Percentiles rank a stretch among this genome's conserved stretches.
Evolutionary conservation across 2,329 filamentous ascomycete species (phyloP).

Genomic region (Phyllosticta ampelicida): DNA sequence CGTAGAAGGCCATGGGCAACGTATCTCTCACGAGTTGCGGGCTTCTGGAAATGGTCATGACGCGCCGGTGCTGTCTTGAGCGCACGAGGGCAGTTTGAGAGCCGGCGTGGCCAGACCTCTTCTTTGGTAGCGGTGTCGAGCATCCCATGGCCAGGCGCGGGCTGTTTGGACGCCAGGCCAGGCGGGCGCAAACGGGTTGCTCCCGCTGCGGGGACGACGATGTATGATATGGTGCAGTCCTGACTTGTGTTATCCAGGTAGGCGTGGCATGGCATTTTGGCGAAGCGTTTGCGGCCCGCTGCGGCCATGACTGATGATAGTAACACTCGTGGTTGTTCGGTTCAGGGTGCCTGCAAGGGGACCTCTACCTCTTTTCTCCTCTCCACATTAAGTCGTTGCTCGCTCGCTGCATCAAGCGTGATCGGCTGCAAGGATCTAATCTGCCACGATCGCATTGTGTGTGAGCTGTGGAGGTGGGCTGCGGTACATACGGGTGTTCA

Average conservation of each 20-base stretch:
- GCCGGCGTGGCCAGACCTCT: background rate
- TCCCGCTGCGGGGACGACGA: background rate
- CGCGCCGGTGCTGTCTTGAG: background rate
- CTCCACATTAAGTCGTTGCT: slow-evolving; percentile 9
- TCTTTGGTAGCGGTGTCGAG: background rate
- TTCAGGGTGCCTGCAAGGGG: background rate
- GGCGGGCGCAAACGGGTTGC: slow-evolving; percentile 5
- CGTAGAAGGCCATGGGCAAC: background rate
- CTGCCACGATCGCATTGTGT: slow-evolving; percentile 8
- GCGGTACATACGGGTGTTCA: slow-evolving; percentile 4
- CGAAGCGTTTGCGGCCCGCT: slow-evolving; percentile 9
- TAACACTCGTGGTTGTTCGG: background rate
- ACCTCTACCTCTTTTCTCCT: background rate
- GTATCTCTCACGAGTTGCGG: background rate
- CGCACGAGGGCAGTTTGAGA: background rate
- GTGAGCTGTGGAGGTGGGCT: background rate
- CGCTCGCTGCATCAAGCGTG: slow-evolving; percentile 9
- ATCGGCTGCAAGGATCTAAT: slow-evolving; percentile 10
- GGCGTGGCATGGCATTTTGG: background rate
- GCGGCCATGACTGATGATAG: slow-evolving; percentile 1
- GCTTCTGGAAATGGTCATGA: background rate
- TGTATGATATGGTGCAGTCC: background rate
- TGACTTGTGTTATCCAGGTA: background rate
- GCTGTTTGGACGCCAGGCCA: slow-evolving; percentile 1
- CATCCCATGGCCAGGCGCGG: background rate